Evolutionary conservation across 805 yeast species (phyloP).

Genomic region (Candida maesae): DNA sequence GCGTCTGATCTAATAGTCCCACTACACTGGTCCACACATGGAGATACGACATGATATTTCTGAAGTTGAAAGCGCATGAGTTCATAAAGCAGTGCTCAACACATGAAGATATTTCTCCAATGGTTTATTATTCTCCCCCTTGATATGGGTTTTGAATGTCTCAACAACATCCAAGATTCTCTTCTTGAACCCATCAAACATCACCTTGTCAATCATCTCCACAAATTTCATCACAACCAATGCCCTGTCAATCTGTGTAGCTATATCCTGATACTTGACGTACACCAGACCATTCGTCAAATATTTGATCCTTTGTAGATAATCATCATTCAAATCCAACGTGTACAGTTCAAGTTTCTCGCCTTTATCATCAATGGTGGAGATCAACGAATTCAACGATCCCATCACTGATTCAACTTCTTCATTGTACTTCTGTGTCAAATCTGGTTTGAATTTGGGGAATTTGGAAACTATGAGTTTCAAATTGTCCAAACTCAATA

Average conservation of each 20-base stretch:
- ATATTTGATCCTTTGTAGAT: slow-evolving; percentile 16
- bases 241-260: neutral
- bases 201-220: neutral
- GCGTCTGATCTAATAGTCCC: too few species aligned
- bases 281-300: slow-evolving; percentile 18
- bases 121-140: slow-evolving; percentile 5
- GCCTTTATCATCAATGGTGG: slow-evolving; percentile 5
- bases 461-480: slow-evolving; percentile 4
- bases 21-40: too few species aligned
- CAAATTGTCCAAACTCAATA: slow-evolving; percentile 14
- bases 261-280: slow-evolving; percentile 14
- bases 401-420: slow-evolving; percentile 1
- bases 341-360: slow-evolving; percentile 13
- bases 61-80: too few species aligned
- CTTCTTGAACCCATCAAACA: neutral
- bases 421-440: neutral
- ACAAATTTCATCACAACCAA: slow-evolving; percentile 3
- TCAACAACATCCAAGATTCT: neutral
- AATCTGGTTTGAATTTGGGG: slow-evolving; percentile 3
- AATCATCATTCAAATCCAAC: slow-evolving; percentile 10
- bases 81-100: neutral
- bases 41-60: too few species aligned
- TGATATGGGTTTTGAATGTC: slow-evolving; percentile 11
- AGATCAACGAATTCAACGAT: slow-evolving; percentile 1
- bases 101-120: slow-evolving; percentile 11